phyloP scores from a whole-genome alignment of 768 basidiomycete species.

The Dentipellis sp. region DNA sequence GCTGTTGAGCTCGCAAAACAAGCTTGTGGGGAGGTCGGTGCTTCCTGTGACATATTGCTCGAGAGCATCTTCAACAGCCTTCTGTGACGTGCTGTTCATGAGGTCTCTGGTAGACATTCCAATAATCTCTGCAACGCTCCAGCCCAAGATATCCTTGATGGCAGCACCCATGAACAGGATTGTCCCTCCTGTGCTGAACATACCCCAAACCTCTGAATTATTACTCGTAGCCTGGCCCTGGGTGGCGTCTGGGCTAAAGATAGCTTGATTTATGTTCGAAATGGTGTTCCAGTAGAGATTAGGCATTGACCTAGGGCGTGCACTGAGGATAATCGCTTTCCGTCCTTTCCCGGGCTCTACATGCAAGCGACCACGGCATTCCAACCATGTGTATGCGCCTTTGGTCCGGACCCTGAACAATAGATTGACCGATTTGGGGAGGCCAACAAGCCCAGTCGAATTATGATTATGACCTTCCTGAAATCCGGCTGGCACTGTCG shows the following conservation, averaged over 20 bases:
- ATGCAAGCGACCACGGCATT: constrained; percentile 81
- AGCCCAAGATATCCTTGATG: constrained; percentile 58
- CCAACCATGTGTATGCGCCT: constrained; percentile 77
- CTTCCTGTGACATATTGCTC: not conserved
- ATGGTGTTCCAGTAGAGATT: constrained; percentile 52
- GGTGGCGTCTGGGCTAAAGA: constrained; percentile 2
- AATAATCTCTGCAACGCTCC: constrained; percentile 42
- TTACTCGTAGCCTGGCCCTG: not conserved
- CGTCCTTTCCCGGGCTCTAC: constrained; percentile 90
- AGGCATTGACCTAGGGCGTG: constrained; percentile 63
- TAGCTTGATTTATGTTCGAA: constrained; percentile 38
- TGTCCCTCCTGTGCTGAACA: constrained; percentile 34
- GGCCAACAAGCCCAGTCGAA: constrained; percentile 8
- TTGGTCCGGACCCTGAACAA: constrained; percentile 79
- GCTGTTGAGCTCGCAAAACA: constrained; percentile 7
- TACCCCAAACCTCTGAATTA: constrained; percentile 45
- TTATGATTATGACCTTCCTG: not conserved
- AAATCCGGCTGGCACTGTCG: constrained; percentile 8
- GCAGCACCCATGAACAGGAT: constrained; percentile 42
- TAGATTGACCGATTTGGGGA: constrained; percentile 63
- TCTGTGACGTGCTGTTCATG: constrained; percentile 14
- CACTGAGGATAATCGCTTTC: constrained; percentile 90
- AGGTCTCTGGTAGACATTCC: constrained; percentile 37
- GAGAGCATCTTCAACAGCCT: constrained; percentile 8
- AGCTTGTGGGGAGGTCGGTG: constrained; percentile 3